Conservation (phyloP, 75 land plant species). For the Pinus tabuliformis region DNA sequence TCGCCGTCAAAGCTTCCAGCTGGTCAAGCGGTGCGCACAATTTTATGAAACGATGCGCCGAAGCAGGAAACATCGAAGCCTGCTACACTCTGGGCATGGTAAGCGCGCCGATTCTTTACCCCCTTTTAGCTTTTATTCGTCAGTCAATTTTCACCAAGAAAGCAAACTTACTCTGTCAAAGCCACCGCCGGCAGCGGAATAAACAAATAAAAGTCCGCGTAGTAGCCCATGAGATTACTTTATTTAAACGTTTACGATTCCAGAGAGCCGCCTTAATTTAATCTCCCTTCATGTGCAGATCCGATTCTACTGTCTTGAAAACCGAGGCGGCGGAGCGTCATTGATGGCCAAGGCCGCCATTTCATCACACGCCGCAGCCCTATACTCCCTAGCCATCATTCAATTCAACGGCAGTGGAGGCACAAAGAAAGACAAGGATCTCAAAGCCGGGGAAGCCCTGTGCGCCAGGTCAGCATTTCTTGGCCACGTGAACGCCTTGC, state of each 20-base stretch:
- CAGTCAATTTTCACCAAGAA: too few relatives aligned
- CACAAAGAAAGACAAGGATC: conserved; percentile 76
- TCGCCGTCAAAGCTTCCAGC: conserved; percentile 44
- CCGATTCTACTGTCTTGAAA: conserved; percentile 59
- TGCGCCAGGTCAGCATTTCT: conserved; percentile 74
- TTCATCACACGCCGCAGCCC: conserved; percentile 63
- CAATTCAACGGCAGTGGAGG: conserved; percentile 94
- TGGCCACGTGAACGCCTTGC: conserved; percentile 79
- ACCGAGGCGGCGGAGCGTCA: conserved; percentile 53
- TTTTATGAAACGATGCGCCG: conserved; percentile 54
- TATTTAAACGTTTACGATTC: too few relatives aligned
- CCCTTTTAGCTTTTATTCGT: too few relatives aligned
- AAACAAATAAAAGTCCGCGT: too few relatives aligned
- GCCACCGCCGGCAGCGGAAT: too few relatives aligned
- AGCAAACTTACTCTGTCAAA: too few relatives aligned
- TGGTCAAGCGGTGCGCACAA: conserved; percentile 61
- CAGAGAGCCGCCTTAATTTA: too few relatives aligned
- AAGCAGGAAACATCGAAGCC: conserved; percentile 64
- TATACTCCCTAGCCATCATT: conserved; percentile 78
- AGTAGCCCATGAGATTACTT: too few relatives aligned
- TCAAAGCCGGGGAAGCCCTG: conserved; percentile 77
- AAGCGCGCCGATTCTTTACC: background rate
- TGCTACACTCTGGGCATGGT: conserved; percentile 69
- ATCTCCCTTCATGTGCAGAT: conserved; percentile 20
- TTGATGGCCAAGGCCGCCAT: conserved; percentile 83